Evolutionary conservation across 768 basidiomycete genomes (phyloP), one percentile per base, ranked within the genome.

Genomic region (Candolleomyces eurysporus): DNA sequence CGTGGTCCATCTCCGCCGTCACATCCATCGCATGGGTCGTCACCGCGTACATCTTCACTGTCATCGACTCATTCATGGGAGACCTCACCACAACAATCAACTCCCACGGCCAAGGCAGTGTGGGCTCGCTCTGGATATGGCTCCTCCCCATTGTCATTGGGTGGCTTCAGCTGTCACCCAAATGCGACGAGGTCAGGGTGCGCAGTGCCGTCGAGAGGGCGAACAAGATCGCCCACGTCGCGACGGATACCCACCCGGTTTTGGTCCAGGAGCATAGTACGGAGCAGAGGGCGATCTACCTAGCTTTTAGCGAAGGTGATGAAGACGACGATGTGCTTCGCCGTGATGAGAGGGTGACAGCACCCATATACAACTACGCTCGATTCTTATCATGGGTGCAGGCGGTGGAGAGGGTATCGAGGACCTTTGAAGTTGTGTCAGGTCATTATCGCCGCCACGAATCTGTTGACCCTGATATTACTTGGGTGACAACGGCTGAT

Each of bases 21-120:
- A 69, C 71, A 6, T 77, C 76, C 4, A 78, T 82, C n/a, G 63
- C 66, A 0, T 83, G 79, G 79, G 80, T 82, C 3, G 60, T 79
- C 48, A 66, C 81, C 7, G 79, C 81, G 1, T 82, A 80, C 59
- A 54, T 72, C 2, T 71, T 79, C 61, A 79, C 78, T 2, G 65
- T 79, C 32, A 57, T 75, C 17, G 72, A 76, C 51, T 72, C 75
- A n/a, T 75, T 77, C 58, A 64, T 67, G n/a, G 62, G 56, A 16
- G 62, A 65, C 36, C 53, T 72, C 3, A 45, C 30, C 1, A 46
- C 53, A 0, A 42, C 66, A 17, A 61, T 75, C 2, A 66, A 73
- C 31, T 67, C 71, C 1, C 75, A 70, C 36, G 78, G 79, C 0
- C 72, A 78, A 57, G 75, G 74, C 76, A 8, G 71, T 22, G 74